Base-by-base conservation (phyloP, 2,329 filamentous ascomycete species). In the Leptoxyphium fumago region DNA sequence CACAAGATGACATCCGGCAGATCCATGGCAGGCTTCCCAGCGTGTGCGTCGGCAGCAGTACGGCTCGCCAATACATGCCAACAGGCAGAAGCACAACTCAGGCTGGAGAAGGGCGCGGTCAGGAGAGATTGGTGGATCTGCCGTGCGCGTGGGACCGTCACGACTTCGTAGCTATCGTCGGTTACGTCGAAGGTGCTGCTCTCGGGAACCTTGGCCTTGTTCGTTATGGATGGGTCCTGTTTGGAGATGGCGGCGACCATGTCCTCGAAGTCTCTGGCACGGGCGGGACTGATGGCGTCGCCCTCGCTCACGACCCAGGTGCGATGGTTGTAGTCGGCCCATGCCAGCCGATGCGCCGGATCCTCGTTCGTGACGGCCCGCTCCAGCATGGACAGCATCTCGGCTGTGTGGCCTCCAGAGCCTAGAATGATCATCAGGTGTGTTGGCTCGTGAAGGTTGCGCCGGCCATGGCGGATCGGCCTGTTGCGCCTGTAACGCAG, bases 341-440 rank as follows among this genome's bases (percentile, higher is more conserved):
- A 62, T 44, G 66, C 59, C 1, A 80, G 64, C 21, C 52, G 50
- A 11, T 7, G 38, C 14, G 38, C 36, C 10, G 44, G 29, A 21
- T 54, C 47, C 5, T 44, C 38, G 28, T 51, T 70, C 34, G 64
- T 64, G 46, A 68, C 69, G 56, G 74, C 75, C 51, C 73, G 74
- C 52, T 70, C 67, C 53, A 98, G 76, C 68, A 95, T 83, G 56
- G 82, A 78, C 49, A 94, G 72, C 83, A 98, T 94, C 64, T 98
- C 91, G 40, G 86, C 80, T 0, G 91, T 95, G 64, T 98, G 91
- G 1, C 91, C 91, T 29, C 91, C 91, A 2, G 84, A 93, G 43
- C 91, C 91, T 18, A 96, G 80, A 21, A 96, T 80, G 50, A 94
- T 75, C 29, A 94, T 69, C 43, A 87, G 69, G 61, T 88, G 78